Base-by-base conservation (phyloP, 495 filamentous ascomycete genomes). In the Platismatia glauca region DNA sequence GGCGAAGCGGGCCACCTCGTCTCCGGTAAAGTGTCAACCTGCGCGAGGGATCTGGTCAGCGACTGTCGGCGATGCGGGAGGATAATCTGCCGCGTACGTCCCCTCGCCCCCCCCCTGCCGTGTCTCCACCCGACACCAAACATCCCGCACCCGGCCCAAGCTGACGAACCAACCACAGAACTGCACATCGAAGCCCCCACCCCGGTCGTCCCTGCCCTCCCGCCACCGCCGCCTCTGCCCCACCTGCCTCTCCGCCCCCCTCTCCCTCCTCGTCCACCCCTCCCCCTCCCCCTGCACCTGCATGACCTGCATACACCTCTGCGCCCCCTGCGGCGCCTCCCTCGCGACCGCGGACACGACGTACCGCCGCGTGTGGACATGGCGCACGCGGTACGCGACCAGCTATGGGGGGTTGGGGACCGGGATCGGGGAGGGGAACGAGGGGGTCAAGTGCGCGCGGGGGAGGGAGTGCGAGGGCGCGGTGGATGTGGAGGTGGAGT, bases 351-450 rank as follows among this genome's bases (percentile, higher is more conserved):
- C 81, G 22, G 90, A 96, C 69, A 81, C 80, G 18, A 87, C 85
- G 35, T 95, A 96, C 73, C 76, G 81, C 44, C 85, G 88, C 41
- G 86, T 90, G 41, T 96, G 91, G 91, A 84, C 78, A 27, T 96
- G 91, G 91, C 86, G 91, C 24, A 90, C 84, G 29, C 82, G 88
- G n/a, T 96, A 95, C 74, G 84, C 85, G 55, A 84, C 86, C 24
- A 86, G 84, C 37, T 86, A 91, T 0, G 89, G 90, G 41, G 89
- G 89, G 0, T 75, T 95, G 0, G 90, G 91, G 5, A 90, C 88
- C 3, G 91, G 91, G 20, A 92, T 94, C 55, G 89, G 90, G 48
- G 90, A 95, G 68, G 91, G 91, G 60, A 84, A 89, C 69, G 86
- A 92, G 64, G 90, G 91, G 46, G 89, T 95, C 4, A 84, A 88